Percentiles rank a stretch among this genome's conserved stretches.
phyloP scores from a whole-genome alignment of 116 monocot species.

The Iris pallida region DNA sequence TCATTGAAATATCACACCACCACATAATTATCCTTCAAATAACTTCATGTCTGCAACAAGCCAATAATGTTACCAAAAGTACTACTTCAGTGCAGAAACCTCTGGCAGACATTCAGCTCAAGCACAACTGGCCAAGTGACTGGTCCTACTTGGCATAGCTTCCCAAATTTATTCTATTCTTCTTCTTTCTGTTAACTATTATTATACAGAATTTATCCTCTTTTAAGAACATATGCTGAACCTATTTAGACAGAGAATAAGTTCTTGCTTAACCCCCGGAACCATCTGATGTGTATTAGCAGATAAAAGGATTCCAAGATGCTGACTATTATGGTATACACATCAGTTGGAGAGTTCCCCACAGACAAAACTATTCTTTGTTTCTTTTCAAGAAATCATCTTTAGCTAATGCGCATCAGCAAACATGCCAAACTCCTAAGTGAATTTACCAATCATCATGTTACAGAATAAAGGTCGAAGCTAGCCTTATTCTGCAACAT shows the following conservation, averaged over 20 bases:
- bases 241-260: slow-evolving; percentile 5
- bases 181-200: slow-evolving; percentile 4
- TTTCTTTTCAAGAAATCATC: not conserved
- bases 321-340: slow-evolving; percentile 3
- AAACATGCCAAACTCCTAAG: not conserved
- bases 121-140: too few species aligned
- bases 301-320: slow-evolving; percentile 7
- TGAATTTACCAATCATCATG: not conserved
- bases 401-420: not conserved
- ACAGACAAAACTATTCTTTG: slow-evolving; percentile 8
- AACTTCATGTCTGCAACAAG: too few species aligned
- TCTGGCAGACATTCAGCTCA: too few species aligned
- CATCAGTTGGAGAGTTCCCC: too few species aligned
- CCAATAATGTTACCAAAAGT: too few species aligned
- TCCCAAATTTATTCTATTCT: not conserved
- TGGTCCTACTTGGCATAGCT: too few species aligned
- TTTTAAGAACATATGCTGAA: slow-evolving; percentile 1
- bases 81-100: too few species aligned
- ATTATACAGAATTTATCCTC: not conserved
- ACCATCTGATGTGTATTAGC: slow-evolving; percentile 4
- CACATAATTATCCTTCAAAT: too few species aligned
- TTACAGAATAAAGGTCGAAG: not conserved
- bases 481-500: not conserved
- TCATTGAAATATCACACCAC: too few species aligned
- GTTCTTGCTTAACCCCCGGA: slow-evolving; percentile 10